phyloP scores from a whole-genome alignment of 148 eudicot genomes.

The Persicaria tinctoria region DNA sequence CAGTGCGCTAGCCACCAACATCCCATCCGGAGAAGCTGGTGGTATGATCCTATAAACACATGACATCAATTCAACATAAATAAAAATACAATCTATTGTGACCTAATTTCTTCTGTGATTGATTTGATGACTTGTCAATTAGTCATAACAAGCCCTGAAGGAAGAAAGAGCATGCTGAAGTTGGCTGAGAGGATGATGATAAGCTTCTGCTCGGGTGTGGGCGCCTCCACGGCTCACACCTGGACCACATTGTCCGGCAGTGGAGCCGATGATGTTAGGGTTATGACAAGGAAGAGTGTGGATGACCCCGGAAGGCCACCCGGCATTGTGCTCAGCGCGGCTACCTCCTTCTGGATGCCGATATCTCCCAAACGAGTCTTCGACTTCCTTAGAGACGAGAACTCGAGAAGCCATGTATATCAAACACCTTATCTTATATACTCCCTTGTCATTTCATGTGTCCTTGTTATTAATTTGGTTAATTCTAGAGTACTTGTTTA shows the following conservation, averaged over 20 bases:
- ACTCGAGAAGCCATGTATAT: constrained; percentile 75
- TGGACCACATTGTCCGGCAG: constrained; percentile 97
- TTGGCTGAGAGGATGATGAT: constrained; percentile 96
- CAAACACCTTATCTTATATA: not conserved
- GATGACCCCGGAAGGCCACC: constrained; percentile 99
- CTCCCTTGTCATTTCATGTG: not conserved
- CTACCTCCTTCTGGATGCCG: constrained; percentile 97
- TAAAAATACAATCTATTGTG: not conserved
- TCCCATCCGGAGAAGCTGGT: constrained; percentile 80
- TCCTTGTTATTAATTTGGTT: not conserved
- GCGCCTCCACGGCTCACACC: constrained; percentile 94
- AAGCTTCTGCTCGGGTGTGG: constrained; percentile 99
- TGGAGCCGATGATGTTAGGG: constrained; percentile 96
- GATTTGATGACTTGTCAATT: not conserved
- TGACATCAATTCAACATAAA: not conserved
- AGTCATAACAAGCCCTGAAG: constrained; percentile 89
- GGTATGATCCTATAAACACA: constrained; percentile 30
- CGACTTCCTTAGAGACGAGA: constrained; percentile 88
- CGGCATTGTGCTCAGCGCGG: constrained; percentile 94
- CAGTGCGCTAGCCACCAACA: constrained; percentile 77
- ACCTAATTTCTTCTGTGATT: not conserved
- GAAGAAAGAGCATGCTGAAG: constrained; percentile 97
- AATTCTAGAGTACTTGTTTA: not conserved
- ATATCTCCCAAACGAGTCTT: constrained; percentile 83
- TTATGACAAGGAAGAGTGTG: constrained; percentile 96